Base-by-base conservation (phyloP, 495 filamentous ascomycete genomes). In the Stereocaulon alpinum region DNA sequence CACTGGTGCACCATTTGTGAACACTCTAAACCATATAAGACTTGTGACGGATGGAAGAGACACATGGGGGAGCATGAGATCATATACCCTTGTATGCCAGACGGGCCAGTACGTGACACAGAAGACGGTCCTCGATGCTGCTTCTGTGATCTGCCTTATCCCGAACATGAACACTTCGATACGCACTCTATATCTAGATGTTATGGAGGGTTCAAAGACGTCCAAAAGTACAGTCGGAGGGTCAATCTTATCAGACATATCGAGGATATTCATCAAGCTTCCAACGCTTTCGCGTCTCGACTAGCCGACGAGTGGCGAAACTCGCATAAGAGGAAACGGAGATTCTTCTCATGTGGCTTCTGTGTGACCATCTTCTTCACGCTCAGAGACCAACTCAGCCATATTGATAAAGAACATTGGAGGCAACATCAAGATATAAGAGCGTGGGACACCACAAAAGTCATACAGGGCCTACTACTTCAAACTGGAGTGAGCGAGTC, bases 21-120 rank as follows among this genome's bases (percentile, higher is more conserved):
- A 7, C 4, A 50, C 0, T 11, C 45, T 2, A 24, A 40, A 0
- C 18, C 0, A 0, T 2, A 45, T 2, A 1, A 3, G n/a, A 51
- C 15, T 0, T 58, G 56, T 22, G 56, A 58, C n/a, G 56, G 56
- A 50, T 58, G 15, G 14, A 58, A 58, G 11, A 40, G 56, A 7
- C 56, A 58, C 12, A 58, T 58, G 56, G 50, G 10, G n/a, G 56
- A 58, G 18, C 56, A 58, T 51, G 44, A 51, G 45, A 58, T 34
- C 0, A 40, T 6, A 40, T 58, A 49, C 20, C 15, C 5, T 0
- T 58, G 56, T 20, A 50, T 58, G 44, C 56, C 43, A 0, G 4
- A 48, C 6, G 32, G 44, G 7, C 55, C 29, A 15, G 18, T 45
- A 6, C 34, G 1, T 18, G 3, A 20, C 29, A 34, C 41, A n/a